Conservation (phyloP, 352 stramenopile genomes). For the Phytophthora kernoviae region DNA sequence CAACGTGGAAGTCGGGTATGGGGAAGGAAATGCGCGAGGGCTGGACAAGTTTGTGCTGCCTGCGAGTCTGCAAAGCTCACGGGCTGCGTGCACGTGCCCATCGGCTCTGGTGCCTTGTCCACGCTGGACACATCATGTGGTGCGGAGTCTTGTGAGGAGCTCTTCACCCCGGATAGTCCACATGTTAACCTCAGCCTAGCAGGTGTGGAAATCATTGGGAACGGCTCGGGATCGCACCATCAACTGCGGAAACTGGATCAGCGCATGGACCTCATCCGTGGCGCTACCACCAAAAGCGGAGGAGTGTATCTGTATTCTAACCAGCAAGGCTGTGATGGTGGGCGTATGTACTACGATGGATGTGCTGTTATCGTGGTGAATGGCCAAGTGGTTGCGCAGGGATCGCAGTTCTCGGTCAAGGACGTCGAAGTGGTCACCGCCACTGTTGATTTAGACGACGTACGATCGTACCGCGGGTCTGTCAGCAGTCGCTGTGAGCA, state of each 20-base stretch:
- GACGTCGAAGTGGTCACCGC: conserved; percentile 97
- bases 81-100: conserved; percentile 75
- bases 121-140: conserved; percentile 89
- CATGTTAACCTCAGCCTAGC: conserved; percentile 95
- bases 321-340: conserved; percentile 97
- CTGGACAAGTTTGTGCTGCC: conserved; percentile 83
- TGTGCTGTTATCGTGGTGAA: conserved; percentile 98
- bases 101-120: conserved; percentile 81
- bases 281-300: conserved; percentile 94
- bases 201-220: conserved; percentile 98
- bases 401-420: conserved; percentile 95
- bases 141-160: conserved; percentile 98
- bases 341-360: conserved; percentile 97
- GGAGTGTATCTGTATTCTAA: conserved; percentile 99
- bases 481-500: conserved; percentile 95
- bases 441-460: conserved; percentile 98
- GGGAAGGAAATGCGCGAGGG: conserved; percentile 35
- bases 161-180: conserved; percentile 96
- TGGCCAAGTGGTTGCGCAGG: conserved; percentile 95
- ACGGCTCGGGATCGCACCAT: conserved; percentile 97
- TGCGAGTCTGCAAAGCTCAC: conserved; percentile 86
- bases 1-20: conserved; percentile 71
- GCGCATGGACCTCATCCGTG: conserved; percentile 91
- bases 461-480: conserved; percentile 94
- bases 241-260: conserved; percentile 95